A percentile compares a stretch with the other conserved stretches of the same genome.
Conservation (phyloP, 2,329 filamentous ascomycete species). For the Lasiodiplodia gonubiensis region DNA sequence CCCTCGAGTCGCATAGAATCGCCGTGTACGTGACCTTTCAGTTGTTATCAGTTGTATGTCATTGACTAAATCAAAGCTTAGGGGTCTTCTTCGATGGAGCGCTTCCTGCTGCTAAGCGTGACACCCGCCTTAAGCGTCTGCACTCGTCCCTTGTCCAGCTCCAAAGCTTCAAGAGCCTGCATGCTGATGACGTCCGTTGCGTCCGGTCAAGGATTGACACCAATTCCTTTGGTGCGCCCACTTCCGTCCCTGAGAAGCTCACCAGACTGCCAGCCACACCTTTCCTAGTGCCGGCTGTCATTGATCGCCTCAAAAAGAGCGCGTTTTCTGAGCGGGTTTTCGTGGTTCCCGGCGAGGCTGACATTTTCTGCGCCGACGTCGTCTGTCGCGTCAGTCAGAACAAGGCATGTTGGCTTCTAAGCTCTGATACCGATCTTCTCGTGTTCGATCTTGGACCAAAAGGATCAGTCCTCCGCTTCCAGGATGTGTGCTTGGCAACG, state of each 20-base stretch:
- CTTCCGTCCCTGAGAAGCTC: constrained; percentile 34
- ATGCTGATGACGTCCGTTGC: constrained; percentile 32
- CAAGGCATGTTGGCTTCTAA: constrained; percentile 58
- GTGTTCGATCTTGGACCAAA: constrained; percentile 70
- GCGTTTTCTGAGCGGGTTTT: constrained; percentile 51
- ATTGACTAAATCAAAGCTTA: constrained; percentile 51
- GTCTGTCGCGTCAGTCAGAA: constrained; percentile 65
- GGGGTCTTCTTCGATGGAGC: constrained; percentile 87
- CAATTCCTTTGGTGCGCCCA: constrained; percentile 31
- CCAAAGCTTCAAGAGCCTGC: constrained; percentile 49
- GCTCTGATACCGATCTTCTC: constrained; percentile 86
- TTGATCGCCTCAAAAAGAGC: constrained; percentile 68
- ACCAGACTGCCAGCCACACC: constrained; percentile 58
- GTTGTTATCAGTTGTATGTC: constrained; percentile 28
- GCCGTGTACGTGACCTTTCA: constrained; percentile 62
- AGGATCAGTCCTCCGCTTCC: constrained; percentile 71
- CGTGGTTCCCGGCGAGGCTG: constrained; percentile 84
- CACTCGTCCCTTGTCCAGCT: constrained; percentile 64
- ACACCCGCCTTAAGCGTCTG: constrained; percentile 66
- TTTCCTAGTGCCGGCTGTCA: constrained; percentile 78
- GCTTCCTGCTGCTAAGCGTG: constrained; percentile 70
- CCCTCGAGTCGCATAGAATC: constrained; percentile 61
- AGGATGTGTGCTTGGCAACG: constrained; percentile 66
- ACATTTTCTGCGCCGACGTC: constrained; percentile 75
- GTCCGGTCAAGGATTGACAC: constrained; percentile 35